Conservation (phyloP, 164 flowering plant genomes). For the Dillenia turbinata region DNA sequence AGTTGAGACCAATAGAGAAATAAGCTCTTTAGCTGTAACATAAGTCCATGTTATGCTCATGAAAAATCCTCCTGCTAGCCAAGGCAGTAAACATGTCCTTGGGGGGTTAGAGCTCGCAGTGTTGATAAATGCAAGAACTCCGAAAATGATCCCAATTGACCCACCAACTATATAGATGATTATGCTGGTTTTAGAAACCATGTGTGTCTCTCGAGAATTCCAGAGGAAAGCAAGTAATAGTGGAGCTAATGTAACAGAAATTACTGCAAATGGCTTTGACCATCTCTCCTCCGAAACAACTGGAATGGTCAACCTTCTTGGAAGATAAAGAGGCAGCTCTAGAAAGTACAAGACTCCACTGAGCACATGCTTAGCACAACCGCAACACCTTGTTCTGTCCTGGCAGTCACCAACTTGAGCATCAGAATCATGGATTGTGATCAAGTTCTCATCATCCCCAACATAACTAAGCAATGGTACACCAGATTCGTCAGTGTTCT, state of each 20-base stretch:
- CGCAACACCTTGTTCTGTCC: no score
- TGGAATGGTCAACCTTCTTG: slow-evolving; percentile 42
- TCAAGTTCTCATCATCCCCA: no score
- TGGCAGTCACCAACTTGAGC: no score
- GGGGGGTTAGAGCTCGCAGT: slow-evolving; percentile 31
- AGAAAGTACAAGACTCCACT: slow-evolving; percentile 13
- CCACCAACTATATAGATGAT: slow-evolving; percentile 14
- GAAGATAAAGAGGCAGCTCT: slow-evolving; percentile 29
- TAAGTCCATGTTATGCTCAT: slow-evolving; percentile 47
- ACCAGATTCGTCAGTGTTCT: no score
- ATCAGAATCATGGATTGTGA: no score
- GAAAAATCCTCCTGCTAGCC: slow-evolving; percentile 37
- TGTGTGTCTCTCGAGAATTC: neutral
- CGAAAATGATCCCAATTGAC: slow-evolving; percentile 14
- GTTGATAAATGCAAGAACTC: slow-evolving; percentile 20
- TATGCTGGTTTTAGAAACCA: neutral
- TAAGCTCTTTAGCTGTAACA: slow-evolving; percentile 32
- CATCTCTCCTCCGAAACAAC: slow-evolving; percentile 28
- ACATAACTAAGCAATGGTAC: no score
- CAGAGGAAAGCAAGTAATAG: slow-evolving; percentile 22
- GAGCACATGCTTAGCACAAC: neutral
- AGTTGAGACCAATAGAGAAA: slow-evolving; percentile 29
- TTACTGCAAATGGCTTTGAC: slow-evolving; percentile 35
- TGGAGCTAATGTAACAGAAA: slow-evolving; percentile 32
- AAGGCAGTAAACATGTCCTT: slow-evolving; percentile 25